Base-by-base conservation (phyloP, 2,329 filamentous ascomycete species). In the Aureobasidium sp. region DNA sequence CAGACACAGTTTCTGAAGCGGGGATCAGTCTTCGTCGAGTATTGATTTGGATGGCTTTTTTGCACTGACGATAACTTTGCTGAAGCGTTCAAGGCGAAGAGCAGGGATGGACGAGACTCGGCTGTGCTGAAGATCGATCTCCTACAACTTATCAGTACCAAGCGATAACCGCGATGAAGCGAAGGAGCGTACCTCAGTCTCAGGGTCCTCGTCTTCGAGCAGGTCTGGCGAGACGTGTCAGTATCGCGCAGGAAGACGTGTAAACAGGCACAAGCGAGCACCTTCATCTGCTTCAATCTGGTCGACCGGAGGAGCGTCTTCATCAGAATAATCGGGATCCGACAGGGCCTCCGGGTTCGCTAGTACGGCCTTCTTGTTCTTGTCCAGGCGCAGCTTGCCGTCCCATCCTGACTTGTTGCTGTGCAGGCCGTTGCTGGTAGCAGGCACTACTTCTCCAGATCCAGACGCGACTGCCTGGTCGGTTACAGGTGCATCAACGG, bases 71-170 rank as follows among this genome's bases (percentile, higher is more conserved):
- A 41, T 42, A 45, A 70, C 50, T 60, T 89, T 84, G 63, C 80
- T 82, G 77, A 99, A 97, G 63, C 94, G 86, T 64, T 92, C 89
- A 52, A 99, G 83, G n/a, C 79, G 84, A 25, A 99, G 83, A 16
- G 86, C 85, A 7, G 86, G 77, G 67, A 97, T 88, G 36, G 90
- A 92, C 25, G 82, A 77, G 70, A 99, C 83, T 66, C 92, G 89
- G 61, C 88, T 88, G 74, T 97, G 93, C n/a, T 91, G 87, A 64
- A 92, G 86, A 71, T 94, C 89, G 69, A 99, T 93, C 70, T 96
- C 90, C 76, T 92, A 50, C 29, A 5, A 3, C 11, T 4, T n/a
- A 27, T 62, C 42, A 62, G 44, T 11, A 45, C 13, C 13, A 1
- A 29, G 37, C 45, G 27, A 63, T 86, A 81, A 2, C 42, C 86